Percentiles rank a stretch among this genome's conserved stretches.
These are phyloP conservation scores for Leonotis leonurus DNA, from an alignment of 257 asterid genomes.

Conservation along the genomic window DNA sequence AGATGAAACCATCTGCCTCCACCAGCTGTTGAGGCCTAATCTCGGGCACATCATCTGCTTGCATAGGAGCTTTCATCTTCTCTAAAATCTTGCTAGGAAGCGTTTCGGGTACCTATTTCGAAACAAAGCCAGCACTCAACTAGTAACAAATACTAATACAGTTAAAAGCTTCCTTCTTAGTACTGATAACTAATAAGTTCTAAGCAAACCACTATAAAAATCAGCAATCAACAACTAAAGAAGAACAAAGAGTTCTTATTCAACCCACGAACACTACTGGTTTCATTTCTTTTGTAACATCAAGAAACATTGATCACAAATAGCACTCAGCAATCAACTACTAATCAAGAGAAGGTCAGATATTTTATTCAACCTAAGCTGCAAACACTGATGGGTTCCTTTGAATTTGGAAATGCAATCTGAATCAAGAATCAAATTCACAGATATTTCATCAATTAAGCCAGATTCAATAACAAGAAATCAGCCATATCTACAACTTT, in stretches of 20 bases:
- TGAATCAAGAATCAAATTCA: not conserved
- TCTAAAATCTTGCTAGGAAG: constrained; percentile 50
- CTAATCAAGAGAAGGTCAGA: not conserved
- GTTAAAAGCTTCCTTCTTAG: no score
- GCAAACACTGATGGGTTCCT: not conserved
- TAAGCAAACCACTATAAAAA: no score
- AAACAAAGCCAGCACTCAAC: not conserved
- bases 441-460: not conserved
- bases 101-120: constrained; percentile 71
- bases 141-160: not conserved
- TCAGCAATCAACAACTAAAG: not conserved
- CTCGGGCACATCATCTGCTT: constrained; percentile 70
- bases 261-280: not conserved
- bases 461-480: constrained; percentile 2
- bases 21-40: constrained; percentile 70
- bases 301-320: not conserved
- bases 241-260: not conserved
- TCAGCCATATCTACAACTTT: not conserved
- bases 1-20: constrained; percentile 89
- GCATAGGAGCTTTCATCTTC: constrained; percentile 80
- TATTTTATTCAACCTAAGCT: not conserved
- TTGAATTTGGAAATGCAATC: not conserved
- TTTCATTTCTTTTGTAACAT: not conserved
- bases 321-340: not conserved
- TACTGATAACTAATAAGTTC: no score